Evolutionary conservation across 495 filamentous ascomycete genomes (phyloP).

Genomic region (Penicillium roqueforti): DNA sequence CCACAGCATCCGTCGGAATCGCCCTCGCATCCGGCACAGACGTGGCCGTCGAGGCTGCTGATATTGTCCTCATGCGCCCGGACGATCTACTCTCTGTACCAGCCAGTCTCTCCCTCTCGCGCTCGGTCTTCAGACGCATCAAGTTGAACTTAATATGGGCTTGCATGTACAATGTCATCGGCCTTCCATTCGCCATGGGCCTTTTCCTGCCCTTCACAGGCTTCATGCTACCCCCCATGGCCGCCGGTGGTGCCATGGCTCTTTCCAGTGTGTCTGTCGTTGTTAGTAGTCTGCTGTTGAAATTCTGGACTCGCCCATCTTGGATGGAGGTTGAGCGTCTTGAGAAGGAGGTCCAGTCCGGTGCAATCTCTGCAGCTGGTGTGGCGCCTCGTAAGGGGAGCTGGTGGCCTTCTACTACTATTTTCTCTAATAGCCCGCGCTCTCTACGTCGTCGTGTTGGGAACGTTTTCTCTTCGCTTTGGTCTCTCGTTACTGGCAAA

Average conservation of each 20-base stretch:
- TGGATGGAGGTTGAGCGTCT: conserved; percentile 82
- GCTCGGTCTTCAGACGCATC: conserved; percentile 86
- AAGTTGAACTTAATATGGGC: conserved; percentile 91
- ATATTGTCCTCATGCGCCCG: conserved; percentile 91
- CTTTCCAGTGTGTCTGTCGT: conserved; percentile 87
- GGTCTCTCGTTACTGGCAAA: conserved; percentile 31
- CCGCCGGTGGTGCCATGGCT: conserved; percentile 93
- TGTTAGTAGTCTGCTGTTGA: conserved; percentile 73
- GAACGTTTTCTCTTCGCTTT: conserved; percentile 15
- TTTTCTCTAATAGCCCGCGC: conserved; percentile 20
- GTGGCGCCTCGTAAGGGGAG: conserved; percentile 13
- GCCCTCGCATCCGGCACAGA: conserved; percentile 90
- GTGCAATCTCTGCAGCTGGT: conserved; percentile 11
- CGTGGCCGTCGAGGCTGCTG: conserved; percentile 96
- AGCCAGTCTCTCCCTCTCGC: conserved; percentile 74
- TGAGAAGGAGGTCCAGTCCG: conserved; percentile 44
- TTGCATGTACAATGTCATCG: conserved; percentile 87
- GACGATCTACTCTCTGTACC: conserved; percentile 90
- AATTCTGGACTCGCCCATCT: conserved; percentile 76
- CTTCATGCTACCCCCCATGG: conserved; percentile 86
- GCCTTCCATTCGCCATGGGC: conserved; percentile 95
- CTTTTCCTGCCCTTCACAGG: conserved; percentile 85
- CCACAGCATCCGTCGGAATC: conserved; percentile 88
- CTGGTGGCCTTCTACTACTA: conserved; percentile 32
- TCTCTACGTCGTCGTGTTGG: conserved; percentile 21